Conservation (phyloP, 192 early-diverging fungal species). For the Rhizophagus sp. region DNA sequence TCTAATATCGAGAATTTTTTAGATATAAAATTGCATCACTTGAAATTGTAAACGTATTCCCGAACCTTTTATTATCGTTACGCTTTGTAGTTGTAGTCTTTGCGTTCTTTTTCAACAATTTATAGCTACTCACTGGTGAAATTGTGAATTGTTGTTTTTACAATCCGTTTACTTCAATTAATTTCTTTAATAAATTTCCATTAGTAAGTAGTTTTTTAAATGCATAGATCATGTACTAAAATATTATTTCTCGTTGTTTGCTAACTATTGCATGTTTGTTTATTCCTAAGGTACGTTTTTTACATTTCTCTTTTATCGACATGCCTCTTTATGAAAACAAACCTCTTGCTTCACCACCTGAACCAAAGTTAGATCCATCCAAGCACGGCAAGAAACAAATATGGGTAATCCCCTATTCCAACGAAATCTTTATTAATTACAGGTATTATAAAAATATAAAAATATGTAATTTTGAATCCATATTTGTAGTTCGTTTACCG, state of each 20-base stretch:
- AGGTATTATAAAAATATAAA: constrained; percentile 42
- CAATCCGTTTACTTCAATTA: neutral
- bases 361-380: neutral
- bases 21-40: neutral
- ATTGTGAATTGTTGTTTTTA: neutral
- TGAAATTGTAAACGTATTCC: neutral
- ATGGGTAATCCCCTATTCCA: constrained; percentile 54
- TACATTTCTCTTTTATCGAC: neutral
- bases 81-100: neutral
- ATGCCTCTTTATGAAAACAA: constrained; percentile 9
- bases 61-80: neutral
- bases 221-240: neutral
- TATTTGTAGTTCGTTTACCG: neutral
- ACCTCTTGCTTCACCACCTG: neutral
- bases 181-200: neutral
- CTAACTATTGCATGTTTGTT: neutral
- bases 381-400: constrained; percentile 43
- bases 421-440: constrained; percentile 61
- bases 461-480: neutral
- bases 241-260: neutral
- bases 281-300: neutral
- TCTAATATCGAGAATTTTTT: too few relatives aligned
- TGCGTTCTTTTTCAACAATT: neutral
- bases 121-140: neutral
- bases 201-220: neutral